Conservation (phyloP, 2,329 filamentous ascomycete species). For the Pyrenophora graminea region DNA sequence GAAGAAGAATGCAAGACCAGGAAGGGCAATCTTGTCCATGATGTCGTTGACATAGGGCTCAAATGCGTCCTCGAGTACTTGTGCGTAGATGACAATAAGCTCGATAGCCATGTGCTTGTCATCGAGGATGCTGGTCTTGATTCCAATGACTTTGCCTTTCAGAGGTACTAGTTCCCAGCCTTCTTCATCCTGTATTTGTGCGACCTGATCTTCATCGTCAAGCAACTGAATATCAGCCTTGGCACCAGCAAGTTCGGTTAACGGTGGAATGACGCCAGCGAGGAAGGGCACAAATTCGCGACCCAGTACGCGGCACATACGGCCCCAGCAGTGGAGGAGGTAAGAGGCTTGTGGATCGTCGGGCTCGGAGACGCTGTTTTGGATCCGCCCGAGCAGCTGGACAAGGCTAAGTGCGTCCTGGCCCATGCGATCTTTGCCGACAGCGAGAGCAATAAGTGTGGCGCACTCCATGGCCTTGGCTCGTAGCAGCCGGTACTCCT, state of each 20-base stretch:
- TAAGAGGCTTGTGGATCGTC: constrained; percentile 98
- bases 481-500: constrained; percentile 86
- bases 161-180: constrained; percentile 97
- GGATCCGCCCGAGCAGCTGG: constrained; percentile 83
- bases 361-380: constrained; percentile 77
- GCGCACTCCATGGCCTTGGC: constrained; percentile 99
- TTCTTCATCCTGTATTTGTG: constrained; percentile 89
- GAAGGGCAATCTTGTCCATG: constrained; percentile 94
- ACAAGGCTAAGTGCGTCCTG: constrained; percentile 85
- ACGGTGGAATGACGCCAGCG: constrained; percentile 88
- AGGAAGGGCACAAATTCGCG: constrained; percentile 91
- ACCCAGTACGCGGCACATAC: constrained; percentile 95
- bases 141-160: constrained; percentile 97
- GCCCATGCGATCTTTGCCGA: constrained; percentile 90
- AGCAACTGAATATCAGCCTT: constrained; percentile 97
- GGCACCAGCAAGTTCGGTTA: constrained; percentile 86
- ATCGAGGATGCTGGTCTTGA: constrained; percentile 93
- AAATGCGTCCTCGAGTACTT: constrained; percentile 90
- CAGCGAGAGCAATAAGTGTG: constrained; percentile 90
- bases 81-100: constrained; percentile 93
- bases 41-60: constrained; percentile 90
- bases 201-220: constrained; percentile 92
- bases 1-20: constrained; percentile 97
- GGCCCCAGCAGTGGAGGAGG: constrained; percentile 97
- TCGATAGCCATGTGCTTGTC: constrained; percentile 99